Conservation (phyloP, 345 rosid genomes). For the Cardamine occulta region DNA sequence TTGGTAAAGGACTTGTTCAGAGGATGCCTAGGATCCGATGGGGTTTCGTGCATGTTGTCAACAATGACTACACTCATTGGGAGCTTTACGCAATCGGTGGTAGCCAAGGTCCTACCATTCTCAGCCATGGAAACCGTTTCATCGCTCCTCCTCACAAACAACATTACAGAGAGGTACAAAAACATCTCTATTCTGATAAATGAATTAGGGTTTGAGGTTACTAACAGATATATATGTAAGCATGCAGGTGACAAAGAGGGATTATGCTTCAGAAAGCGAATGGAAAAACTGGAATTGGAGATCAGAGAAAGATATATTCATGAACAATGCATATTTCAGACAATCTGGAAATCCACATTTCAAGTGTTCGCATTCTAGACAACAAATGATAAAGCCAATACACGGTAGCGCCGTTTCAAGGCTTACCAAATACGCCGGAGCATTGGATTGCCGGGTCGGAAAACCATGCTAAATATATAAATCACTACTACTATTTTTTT, state of each 20-base stretch:
- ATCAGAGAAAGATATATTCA: slow-evolving; percentile 61
- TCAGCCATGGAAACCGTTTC: slow-evolving; percentile 81
- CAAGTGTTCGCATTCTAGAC: slow-evolving; percentile 25
- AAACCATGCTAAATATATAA: slow-evolving; percentile 38
- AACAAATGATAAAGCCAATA: slow-evolving; percentile 48
- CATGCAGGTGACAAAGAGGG: slow-evolving; percentile 60
- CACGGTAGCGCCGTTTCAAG: slow-evolving; percentile 38
- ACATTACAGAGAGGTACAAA: slow-evolving; percentile 52
- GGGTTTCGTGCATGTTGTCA: slow-evolving; percentile 79
- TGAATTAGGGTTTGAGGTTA: background rate
- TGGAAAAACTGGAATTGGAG: slow-evolving; percentile 77
- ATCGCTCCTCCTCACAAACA: slow-evolving; percentile 54
- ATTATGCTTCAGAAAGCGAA: slow-evolving; percentile 48
- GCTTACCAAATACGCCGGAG: slow-evolving; percentile 53
- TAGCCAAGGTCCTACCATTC: slow-evolving; percentile 63
- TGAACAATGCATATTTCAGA: slow-evolving; percentile 62
- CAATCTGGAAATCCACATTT: slow-evolving; percentile 53
- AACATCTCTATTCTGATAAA: background rate
- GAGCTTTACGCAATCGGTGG: slow-evolving; percentile 78
- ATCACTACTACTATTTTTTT: slow-evolving; percentile 15
- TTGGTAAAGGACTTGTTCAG: slow-evolving; percentile 72
- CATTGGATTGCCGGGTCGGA: slow-evolving; percentile 47
- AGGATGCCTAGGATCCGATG: slow-evolving; percentile 80
- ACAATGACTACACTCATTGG: slow-evolving; percentile 85
- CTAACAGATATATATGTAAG: slow-evolving; percentile 4